Percentiles rank a stretch among this genome's conserved stretches.
phyloP scores from a whole-genome alignment of 345 rosid genomes.

The Geranium rotundifolium region DNA sequence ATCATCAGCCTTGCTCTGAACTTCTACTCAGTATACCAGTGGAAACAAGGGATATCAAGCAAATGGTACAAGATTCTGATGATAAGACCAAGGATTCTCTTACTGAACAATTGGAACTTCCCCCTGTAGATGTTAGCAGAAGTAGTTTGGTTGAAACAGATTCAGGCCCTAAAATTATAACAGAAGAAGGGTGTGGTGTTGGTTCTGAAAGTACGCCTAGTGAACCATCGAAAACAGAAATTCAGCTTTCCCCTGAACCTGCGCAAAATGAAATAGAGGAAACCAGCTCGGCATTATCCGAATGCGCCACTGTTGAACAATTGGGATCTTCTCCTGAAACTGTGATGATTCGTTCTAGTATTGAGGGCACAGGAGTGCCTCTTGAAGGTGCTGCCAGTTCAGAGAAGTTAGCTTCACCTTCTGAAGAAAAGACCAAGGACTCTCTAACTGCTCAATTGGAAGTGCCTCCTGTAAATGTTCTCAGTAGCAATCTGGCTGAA shows the following conservation, averaged over 20 bases:
- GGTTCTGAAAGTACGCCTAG: slow-evolving; percentile 4
- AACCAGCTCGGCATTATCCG: neutral
- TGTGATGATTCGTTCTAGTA: slow-evolving; percentile 3
- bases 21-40: slow-evolving; percentile 6
- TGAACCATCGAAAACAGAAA: slow-evolving; percentile 13
- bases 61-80: too few relatives aligned
- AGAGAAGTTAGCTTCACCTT: slow-evolving; percentile 1
- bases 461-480: too few relatives aligned
- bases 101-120: neutral
- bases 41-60: neutral
- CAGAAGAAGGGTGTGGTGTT: neutral
- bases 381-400: slow-evolving; percentile 7
- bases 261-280: slow-evolving; percentile 7
- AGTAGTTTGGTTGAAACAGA: slow-evolving; percentile 5
- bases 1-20: slow-evolving; percentile 8
- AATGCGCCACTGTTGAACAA: slow-evolving; percentile 5
- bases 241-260: slow-evolving; percentile 8
- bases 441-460: neutral
- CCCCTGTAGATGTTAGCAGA: slow-evolving; percentile 4
- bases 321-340: neutral
- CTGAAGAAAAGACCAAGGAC: slow-evolving; percentile 6
- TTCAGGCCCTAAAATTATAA: neutral
- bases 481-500: too few relatives aligned
- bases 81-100: neutral
- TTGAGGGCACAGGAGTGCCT: slow-evolving; percentile 14